phyloP scores from a whole-genome alignment of 164 flowering plant genomes.

The Stephania cephalantha region DNA sequence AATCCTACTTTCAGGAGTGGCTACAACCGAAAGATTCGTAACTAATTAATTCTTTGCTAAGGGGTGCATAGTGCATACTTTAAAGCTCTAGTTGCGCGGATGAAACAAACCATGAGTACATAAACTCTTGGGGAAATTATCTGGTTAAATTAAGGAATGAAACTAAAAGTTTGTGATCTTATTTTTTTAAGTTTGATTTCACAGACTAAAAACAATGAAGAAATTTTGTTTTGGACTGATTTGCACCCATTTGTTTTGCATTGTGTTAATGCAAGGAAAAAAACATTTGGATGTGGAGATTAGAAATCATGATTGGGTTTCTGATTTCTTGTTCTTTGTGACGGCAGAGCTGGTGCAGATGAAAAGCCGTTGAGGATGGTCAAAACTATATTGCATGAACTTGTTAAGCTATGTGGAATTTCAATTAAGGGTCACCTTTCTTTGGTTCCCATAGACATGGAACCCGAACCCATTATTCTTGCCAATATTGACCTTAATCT shows the following conservation, averaged over 20 bases:
- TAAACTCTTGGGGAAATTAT: background rate
- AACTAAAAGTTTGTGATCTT: no score
- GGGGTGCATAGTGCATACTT: background rate
- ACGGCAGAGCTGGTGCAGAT: conserved; percentile 90
- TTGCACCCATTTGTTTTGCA: no score
- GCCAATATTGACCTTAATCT: conserved; percentile 21
- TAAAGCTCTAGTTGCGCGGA: background rate
- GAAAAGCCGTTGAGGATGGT: conserved; percentile 99
- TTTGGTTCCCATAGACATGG: conserved; percentile 97
- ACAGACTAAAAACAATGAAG: no score
- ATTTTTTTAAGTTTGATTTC: no score
- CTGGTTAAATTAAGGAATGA: no score
- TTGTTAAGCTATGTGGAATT: conserved; percentile 95
- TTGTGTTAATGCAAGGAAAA: no score
- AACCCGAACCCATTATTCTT: conserved; percentile 95
- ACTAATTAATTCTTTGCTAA: background rate
- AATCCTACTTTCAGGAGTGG: conserved; percentile 54
- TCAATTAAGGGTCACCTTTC: conserved; percentile 96
- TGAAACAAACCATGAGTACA: background rate
- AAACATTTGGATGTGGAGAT: no score
- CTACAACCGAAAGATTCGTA: conserved; percentile 18
- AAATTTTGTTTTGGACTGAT: no score
- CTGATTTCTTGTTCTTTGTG: background rate
- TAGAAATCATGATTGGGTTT: no score
- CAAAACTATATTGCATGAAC: conserved; percentile 96